Percentiles rank a stretch among this genome's conserved stretches.
These are phyloP conservation scores for Syzygium aqueum DNA, from an alignment of 345 rosid genomes.

Conservation along the genomic window DNA sequence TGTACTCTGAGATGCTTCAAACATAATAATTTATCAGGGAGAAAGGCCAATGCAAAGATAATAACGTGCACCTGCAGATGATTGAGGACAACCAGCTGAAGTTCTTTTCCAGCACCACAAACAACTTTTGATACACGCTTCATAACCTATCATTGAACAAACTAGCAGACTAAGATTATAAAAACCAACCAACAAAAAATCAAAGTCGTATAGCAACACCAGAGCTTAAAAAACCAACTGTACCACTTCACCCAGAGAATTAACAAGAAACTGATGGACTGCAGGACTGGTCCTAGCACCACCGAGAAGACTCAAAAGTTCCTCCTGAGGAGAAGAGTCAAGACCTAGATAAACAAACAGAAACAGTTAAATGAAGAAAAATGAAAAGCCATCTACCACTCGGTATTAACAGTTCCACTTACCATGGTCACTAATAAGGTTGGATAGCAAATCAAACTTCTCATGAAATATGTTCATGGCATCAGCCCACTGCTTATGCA, in stretches of 20 bases:
- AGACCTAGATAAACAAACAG: constrained; percentile 37
- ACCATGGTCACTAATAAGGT: constrained; percentile 72
- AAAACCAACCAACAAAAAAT: constrained; percentile 3
- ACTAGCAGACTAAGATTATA: neutral
- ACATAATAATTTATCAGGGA: neutral
- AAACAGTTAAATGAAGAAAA: neutral
- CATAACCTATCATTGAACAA: constrained; percentile 43
- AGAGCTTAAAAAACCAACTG: constrained; percentile 8
- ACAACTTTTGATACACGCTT: constrained; percentile 82
- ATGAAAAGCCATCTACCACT: neutral
- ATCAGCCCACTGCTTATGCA: constrained; percentile 86
- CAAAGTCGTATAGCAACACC: constrained; percentile 4
- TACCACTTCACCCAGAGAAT: constrained; percentile 84
- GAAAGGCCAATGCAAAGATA: constrained; percentile 2
- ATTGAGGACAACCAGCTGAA: constrained; percentile 70
- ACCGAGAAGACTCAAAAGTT: constrained; percentile 82
- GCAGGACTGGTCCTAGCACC: constrained; percentile 93
- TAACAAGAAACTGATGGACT: constrained; percentile 84
- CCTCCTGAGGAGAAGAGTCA: constrained; percentile 92
- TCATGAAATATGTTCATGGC: constrained; percentile 67
- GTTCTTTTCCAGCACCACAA: constrained; percentile 89
- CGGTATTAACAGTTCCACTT: constrained; percentile 10
- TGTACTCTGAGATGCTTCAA: neutral
- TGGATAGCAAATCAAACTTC: constrained; percentile 70
- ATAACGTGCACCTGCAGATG: constrained; percentile 66